A percentile compares a stretch with the other conserved stretches of the same genome.
Conservation (phyloP, 257 asterid species). For the Scutellaria baicalensis region DNA sequence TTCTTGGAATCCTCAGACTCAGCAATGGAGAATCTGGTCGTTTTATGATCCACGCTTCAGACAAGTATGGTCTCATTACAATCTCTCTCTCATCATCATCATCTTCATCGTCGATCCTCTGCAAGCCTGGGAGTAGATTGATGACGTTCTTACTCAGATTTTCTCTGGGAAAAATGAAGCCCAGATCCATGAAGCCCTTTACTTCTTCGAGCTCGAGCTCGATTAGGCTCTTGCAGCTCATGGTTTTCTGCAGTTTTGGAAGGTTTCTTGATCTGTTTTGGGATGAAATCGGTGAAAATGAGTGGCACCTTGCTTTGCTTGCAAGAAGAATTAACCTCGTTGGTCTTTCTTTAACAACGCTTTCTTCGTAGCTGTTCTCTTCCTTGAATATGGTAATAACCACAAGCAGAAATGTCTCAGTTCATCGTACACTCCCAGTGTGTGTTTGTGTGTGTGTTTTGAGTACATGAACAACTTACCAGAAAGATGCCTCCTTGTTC, state of each 20-base stretch:
- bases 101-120: slow-evolving; percentile 15
- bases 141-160: slow-evolving; percentile 28
- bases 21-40: slow-evolving; percentile 41
- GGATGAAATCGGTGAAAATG: slow-evolving; percentile 26
- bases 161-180: slow-evolving; percentile 46
- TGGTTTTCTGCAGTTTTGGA: slow-evolving; percentile 24
- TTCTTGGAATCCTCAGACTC: slow-evolving; percentile 31
- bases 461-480: slow-evolving; percentile 11
- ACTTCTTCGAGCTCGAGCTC: slow-evolving; percentile 71
- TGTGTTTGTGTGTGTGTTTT: not conserved
- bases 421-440: not conserved
- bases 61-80: slow-evolving; percentile 43
- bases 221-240: slow-evolving; percentile 35
- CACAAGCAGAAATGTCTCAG: not conserved
- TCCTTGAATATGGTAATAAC: slow-evolving; percentile 21
- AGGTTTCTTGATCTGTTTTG: slow-evolving; percentile 16
- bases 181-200: slow-evolving; percentile 63
- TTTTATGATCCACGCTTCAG: slow-evolving; percentile 44
- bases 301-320: slow-evolving; percentile 13
- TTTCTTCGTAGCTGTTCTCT: slow-evolving; percentile 23
- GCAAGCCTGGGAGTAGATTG: slow-evolving; percentile 53
- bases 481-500: too few relatives aligned
- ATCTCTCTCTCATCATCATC: not conserved
- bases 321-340: slow-evolving; percentile 3
- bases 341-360: slow-evolving; percentile 12